Base-by-base conservation (phyloP, 768 basidiomycete species). In the Cystobasidiopsis lactophilus region DNA sequence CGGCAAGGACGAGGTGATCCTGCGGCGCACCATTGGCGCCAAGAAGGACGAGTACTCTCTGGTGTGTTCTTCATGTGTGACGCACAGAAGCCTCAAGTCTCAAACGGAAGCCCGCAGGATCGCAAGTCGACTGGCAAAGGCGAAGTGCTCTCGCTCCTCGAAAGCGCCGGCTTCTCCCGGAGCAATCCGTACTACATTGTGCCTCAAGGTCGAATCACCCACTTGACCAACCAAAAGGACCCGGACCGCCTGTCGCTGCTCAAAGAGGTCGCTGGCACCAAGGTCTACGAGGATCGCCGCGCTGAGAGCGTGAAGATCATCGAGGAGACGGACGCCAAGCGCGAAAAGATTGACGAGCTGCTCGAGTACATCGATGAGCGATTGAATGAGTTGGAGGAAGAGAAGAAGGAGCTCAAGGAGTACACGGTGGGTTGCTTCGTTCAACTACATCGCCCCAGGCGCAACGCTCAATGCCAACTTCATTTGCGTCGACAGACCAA, bases 171-270 rank as follows among this genome's bases (percentile, higher is more conserved):
- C 0, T 98, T 98, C 70, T 86, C 83, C 69, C 83, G 85, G 64
- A 81, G 81, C n/a, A 98, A 96, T 63, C 93, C 93, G 0, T 98
- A 96, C 66, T 98, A 96, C 62, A 98, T 98, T 59, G 91, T 96
- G 0, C 93, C 93, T 2, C 93, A 98, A 71, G 93, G 93, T 50
- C 72, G 93, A 84, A 95, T 98, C 57, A 96, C 91, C 0, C 79
- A 84, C 21, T 71, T 98, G 13, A 98, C 91, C 7, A 98, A 96
- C 58, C 89, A 89, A 23, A 93, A 93, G 66, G 93, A 98, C 62
- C 77, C 79, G 47, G 91, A 98, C 65, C 76, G 93, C 2, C 74
- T 98, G 4, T 78, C 83, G 0, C 73, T 98, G n/a, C 71, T 98
- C 43, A 96, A 98, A 63, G 93, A 98, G 66, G 89, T 98, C 0